A percentile compares a stretch with the other conserved stretches of the same genome.
Conservation (phyloP, 495 filamentous ascomycete species). For the Xylona heveae region DNA sequence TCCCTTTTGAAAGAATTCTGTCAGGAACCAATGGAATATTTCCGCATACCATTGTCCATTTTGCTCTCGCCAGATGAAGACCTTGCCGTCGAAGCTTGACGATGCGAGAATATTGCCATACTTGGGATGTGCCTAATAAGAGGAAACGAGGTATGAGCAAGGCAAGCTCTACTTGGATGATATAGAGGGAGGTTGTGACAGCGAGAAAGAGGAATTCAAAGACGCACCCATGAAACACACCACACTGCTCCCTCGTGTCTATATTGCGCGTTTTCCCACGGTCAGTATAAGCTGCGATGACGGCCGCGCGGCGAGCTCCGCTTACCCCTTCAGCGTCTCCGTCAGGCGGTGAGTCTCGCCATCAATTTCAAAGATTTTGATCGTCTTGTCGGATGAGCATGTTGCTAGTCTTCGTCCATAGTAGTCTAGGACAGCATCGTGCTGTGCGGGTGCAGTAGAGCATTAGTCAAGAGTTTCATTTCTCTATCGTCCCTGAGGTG, state of each 20-base stretch:
- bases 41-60: slow-evolving; percentile 19
- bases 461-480: neutral
- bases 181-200: slow-evolving; percentile 3
- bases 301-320: slow-evolving; percentile 7
- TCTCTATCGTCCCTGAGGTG: slow-evolving; percentile 2
- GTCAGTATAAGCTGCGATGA: neutral
- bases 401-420: slow-evolving; percentile 93
- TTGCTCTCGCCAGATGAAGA: slow-evolving; percentile 94
- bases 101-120: slow-evolving; percentile 94
- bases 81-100: slow-evolving; percentile 89
- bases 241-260: slow-evolving; percentile 93
- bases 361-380: slow-evolving; percentile 98
- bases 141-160: too few relatives aligned
- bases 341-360: slow-evolving; percentile 76
- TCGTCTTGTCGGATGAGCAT: slow-evolving; percentile 92
- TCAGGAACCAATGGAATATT: too few relatives aligned
- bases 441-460: slow-evolving; percentile 26
- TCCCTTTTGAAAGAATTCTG: too few relatives aligned
- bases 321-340: slow-evolving; percentile 87
- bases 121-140: slow-evolving; percentile 82
- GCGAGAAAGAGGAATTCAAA: slow-evolving; percentile 5
- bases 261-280: slow-evolving; percentile 7
- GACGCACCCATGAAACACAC: slow-evolving; percentile 74
- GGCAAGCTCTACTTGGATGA: slow-evolving; percentile 7
- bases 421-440: slow-evolving; percentile 95